These are phyloP conservation scores for Colletotrichum sp. DNA, from an alignment of 2,329 filamentous ascomycete species.

Conservation along the genomic window DNA sequence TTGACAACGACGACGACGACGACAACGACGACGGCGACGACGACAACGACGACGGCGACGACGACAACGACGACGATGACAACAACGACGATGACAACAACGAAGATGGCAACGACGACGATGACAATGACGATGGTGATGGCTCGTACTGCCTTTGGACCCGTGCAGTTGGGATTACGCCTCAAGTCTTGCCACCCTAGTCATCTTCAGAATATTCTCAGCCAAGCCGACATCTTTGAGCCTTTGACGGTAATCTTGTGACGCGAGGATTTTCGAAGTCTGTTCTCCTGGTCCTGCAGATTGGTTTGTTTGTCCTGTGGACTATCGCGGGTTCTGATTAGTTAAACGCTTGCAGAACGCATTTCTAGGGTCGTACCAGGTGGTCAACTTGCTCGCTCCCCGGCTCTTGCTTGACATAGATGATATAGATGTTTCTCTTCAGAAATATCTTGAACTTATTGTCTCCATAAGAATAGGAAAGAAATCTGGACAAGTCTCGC, in stretches of 20 bases:
- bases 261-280: background rate
- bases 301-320: background rate
- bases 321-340: background rate
- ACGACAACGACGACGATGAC: background rate
- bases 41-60: background rate
- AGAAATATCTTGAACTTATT: background rate
- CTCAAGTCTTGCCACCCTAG: background rate
- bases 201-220: background rate
- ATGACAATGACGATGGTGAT: background rate
- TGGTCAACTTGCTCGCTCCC: background rate
- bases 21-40: too few relatives aligned
- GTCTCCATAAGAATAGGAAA: background rate
- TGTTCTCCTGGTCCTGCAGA: background rate
- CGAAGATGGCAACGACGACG: too few relatives aligned
- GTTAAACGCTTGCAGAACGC: background rate
- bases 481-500: background rate
- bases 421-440: background rate
- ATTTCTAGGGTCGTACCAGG: background rate
- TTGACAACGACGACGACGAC: background rate
- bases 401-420: background rate
- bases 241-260: background rate
- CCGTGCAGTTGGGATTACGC: background rate
- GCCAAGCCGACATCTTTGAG: background rate
- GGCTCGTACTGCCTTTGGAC: background rate
- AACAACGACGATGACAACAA: too few relatives aligned